Evolutionary conservation across 495 filamentous ascomycete genomes (phyloP).

Genomic region (Annulohypoxylon bovei): DNA sequence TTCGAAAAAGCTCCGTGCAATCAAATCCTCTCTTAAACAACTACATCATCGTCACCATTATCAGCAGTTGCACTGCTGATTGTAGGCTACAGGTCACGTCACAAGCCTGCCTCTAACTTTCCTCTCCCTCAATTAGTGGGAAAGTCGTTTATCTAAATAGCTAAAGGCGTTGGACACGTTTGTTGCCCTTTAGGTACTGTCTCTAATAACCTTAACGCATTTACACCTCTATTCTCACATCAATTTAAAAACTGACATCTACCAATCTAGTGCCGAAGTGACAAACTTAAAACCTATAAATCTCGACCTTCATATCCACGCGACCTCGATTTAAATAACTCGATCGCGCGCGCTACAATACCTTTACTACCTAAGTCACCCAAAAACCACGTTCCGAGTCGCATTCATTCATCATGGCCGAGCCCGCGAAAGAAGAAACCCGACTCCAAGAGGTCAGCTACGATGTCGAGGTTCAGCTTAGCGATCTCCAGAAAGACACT

Average conservation of each 20-base stretch:
- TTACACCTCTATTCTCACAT: neutral
- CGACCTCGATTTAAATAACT: neutral
- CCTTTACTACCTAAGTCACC: neutral
- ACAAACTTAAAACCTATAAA: neutral
- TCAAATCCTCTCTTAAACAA: neutral
- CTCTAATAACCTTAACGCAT: neutral
- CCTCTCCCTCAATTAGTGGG: neutral
- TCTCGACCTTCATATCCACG: neutral
- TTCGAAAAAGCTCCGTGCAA: constrained; percentile 27
- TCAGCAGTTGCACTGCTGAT: constrained; percentile 13
- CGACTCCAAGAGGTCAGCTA: constrained; percentile 78
- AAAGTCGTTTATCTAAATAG: neutral
- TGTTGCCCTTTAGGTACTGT: neutral
- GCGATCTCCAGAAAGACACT: constrained; percentile 85
- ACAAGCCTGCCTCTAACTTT: neutral
- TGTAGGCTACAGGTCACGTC: neutral
- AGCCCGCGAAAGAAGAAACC: constrained; percentile 42
- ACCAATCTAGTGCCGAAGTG: neutral
- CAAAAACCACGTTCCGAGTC: neutral
- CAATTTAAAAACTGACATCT: neutral
- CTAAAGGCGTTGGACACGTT: neutral
- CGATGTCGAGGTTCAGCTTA: constrained; percentile 88
- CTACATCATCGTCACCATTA: constrained; percentile 1
- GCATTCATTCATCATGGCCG: constrained; percentile 45
- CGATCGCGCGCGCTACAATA: neutral